Percentiles rank a stretch among this genome's conserved stretches.
Evolutionary conservation across 164 flowering plant species (phyloP).

Genomic region (Berberis vulgaris): DNA sequence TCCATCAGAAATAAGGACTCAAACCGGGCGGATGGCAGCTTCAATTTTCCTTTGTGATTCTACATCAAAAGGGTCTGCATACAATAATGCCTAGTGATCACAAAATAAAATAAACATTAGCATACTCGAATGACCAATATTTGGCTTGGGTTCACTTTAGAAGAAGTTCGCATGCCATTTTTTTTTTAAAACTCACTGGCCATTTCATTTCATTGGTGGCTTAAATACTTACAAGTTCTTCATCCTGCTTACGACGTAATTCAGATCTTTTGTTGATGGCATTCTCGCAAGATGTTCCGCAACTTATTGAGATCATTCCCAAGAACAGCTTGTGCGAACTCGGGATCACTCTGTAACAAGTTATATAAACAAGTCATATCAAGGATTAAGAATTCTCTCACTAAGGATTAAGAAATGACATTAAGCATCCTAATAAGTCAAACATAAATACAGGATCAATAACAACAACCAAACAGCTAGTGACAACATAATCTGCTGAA

Average conservation of each 20-base stretch:
- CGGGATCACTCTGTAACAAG: constrained; percentile 67
- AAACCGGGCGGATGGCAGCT: constrained; percentile 85
- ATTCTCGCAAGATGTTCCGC: constrained; percentile 57
- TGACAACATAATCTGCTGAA: no score
- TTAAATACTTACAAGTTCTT: constrained; percentile 59
- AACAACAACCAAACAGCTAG: no score
- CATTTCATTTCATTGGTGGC: neutral
- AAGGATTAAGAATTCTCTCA: constrained; percentile 1
- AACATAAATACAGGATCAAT: no score
- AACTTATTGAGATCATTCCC: constrained; percentile 73
- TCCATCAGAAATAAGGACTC: neutral
- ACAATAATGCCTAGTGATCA: constrained; percentile 53
- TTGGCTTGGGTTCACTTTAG: no score
- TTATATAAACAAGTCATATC: neutral
- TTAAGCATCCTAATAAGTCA: no score
- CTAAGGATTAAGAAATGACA: no score
- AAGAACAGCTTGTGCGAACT: constrained; percentile 75
- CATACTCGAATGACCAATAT: no score
- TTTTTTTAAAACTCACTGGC: no score
- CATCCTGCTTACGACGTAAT: constrained; percentile 57
- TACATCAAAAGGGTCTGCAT: constrained; percentile 98
- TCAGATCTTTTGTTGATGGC: constrained; percentile 61
- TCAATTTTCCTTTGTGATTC: constrained; percentile 96
- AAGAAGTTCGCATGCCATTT: no score
- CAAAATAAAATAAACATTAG: neutral